Base-by-base conservation (phyloP, 2,329 filamentous ascomycete species). In the Cytospora schulzeri region DNA sequence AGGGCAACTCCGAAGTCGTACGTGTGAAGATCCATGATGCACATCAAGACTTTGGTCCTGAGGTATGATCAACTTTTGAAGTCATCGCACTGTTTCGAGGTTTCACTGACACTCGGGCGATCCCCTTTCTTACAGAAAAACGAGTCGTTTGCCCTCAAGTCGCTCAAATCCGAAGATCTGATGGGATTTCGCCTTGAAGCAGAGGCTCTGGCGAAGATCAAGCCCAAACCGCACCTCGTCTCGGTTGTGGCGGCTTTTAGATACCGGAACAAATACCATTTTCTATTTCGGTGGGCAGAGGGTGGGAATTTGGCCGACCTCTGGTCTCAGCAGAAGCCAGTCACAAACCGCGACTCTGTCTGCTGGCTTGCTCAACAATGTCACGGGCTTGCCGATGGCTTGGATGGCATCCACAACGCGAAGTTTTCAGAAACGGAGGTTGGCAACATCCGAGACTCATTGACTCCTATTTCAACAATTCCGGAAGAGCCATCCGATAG, bases 321-420 rank as follows among this genome's bases (percentile, higher is more conserved):
- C 26, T 58, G 56, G 56, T 19, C 5, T 4, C 17, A n/a, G 15
- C 11, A 22, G 24, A 1, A 11, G 15, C 26, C 38, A 58, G 14
- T 12, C 4, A 1, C 31, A 29, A 33, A 38, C 4, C 19, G 33
- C 28, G 4, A 50, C 1, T 50, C 26, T 12, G n/a, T 58, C 4
- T 58, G 56, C 26, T 58, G 56, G 56, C 9, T 58, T 9, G 41
- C 56, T 9, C 26, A 58, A 26, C 56, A 58, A 28, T 58, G 56
- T 19, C 38, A 33, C 15, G 56, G 56, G 4, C 38, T 58, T 19
- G 56, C 19, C 5, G 38, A 50, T 5, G 56, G 56, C 17, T 33
- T 58, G 5, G 14, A 29, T 15, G 41, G 56, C 2, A 58, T 58
- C 2, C 56, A 58, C 19, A 58, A 50, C 1, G 56, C 56, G 3